Evolutionary conservation across 139 green algal species (phyloP).

Genomic region (Marvania coccoides): DNA sequence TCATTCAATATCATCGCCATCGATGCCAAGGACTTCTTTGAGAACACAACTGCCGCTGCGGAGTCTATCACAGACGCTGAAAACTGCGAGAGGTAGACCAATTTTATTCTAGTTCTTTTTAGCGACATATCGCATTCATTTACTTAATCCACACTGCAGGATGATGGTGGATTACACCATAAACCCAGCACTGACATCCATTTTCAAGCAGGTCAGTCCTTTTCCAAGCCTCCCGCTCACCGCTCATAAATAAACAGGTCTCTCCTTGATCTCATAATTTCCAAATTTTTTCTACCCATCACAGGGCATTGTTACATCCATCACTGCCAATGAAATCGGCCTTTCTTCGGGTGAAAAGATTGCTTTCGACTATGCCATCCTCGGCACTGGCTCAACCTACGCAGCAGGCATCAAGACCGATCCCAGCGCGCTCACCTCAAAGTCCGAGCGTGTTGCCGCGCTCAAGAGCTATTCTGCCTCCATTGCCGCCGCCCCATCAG

Average conservation of each 20-base stretch:
- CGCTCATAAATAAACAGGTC: no score
- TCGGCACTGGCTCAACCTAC: neutral
- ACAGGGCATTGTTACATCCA: neutral
- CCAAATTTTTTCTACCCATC: no score
- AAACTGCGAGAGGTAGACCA: neutral
- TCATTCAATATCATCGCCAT: neutral
- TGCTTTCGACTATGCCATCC: neutral
- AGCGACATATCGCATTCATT: neutral
- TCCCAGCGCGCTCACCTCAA: neutral
- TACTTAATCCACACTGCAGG: neutral
- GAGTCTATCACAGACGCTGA: neutral
- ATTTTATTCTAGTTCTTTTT: no score
- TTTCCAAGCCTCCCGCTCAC: no score
- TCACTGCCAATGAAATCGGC: neutral
- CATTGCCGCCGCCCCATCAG: neutral
- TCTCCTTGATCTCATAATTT: no score
- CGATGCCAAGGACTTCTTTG: neutral
- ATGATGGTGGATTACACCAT: neutral
- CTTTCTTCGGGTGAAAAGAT: neutral
- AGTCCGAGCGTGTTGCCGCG: neutral
- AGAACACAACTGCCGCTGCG: neutral
- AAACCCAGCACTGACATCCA: no score
- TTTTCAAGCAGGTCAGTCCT: no score
- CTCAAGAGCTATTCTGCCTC: neutral
- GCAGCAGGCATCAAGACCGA: neutral